Evolutionary conservation across 2,329 filamentous ascomycete genomes (phyloP).

Genomic region (Calonectria leucothoes): DNA sequence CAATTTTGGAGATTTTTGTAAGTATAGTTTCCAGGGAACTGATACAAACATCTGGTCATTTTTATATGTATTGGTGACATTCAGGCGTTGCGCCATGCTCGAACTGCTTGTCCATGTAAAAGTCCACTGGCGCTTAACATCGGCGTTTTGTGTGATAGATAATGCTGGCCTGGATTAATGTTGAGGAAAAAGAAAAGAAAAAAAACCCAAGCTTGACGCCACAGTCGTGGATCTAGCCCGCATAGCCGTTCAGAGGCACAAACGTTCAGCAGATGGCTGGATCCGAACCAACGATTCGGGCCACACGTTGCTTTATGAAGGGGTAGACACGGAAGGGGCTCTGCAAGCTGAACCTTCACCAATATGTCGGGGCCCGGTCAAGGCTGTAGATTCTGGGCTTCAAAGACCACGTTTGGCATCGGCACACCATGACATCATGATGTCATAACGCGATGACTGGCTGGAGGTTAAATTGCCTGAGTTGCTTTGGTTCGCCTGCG

Average conservation of each 20-base stretch:
- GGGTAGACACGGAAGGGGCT: not conserved
- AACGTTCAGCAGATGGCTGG: not conserved
- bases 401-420: not conserved
- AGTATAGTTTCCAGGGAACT: too few relatives aligned
- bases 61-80: too few relatives aligned
- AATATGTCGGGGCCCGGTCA: not conserved
- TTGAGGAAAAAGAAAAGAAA: not conserved
- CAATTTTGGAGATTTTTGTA: too few relatives aligned
- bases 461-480: not conserved
- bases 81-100: too few relatives aligned
- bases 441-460: not conserved
- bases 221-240: not conserved
- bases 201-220: not conserved
- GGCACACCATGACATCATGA: not conserved
- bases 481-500: not conserved
- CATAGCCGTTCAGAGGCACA: not conserved
- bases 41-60: too few relatives aligned
- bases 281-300: not conserved
- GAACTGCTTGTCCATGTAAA: too few relatives aligned
- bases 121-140: too few relatives aligned
- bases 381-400: not conserved
- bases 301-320: not conserved
- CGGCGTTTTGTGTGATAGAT: not conserved
- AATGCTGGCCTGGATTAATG: not conserved
- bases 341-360: not conserved